phyloP scores from a whole-genome alignment of 2,329 filamentous ascomycete species.

The Pseudocercospora fijiensis region DNA sequence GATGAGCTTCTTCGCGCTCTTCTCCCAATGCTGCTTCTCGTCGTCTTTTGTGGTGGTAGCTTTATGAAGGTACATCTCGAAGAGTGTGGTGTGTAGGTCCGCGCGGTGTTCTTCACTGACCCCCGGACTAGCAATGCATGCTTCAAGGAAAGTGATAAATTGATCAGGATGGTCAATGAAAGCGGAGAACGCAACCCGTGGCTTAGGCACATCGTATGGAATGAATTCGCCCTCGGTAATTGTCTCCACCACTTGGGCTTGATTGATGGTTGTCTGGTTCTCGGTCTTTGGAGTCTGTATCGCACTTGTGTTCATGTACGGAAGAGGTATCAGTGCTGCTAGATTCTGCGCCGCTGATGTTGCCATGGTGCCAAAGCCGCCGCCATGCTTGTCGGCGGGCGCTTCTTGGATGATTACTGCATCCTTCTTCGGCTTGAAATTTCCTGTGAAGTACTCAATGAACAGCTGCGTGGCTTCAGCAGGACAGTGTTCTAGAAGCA shows the following conservation, averaged over 20 bases:
- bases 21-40: conserved; percentile 79
- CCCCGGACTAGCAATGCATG: conserved; percentile 70
- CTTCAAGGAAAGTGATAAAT: conserved; percentile 90
- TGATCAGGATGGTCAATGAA: conserved; percentile 93
- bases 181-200: conserved; percentile 87
- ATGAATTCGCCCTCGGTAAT: conserved; percentile 52
- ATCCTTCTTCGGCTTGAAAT: conserved; percentile 72
- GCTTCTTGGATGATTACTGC: conserved; percentile 52
- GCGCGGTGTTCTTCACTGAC: conserved; percentile 73
- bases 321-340: conserved; percentile 76
- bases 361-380: conserved; percentile 49
- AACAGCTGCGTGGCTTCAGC: conserved; percentile 81
- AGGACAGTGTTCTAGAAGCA: conserved; percentile 83
- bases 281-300: conserved; percentile 51
- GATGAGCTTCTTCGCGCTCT: conserved; percentile 85
- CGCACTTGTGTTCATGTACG: conserved; percentile 72
- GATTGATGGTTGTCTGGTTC: conserved; percentile 52
- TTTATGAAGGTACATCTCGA: conserved; percentile 97
- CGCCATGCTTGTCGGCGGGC: conserved; percentile 36
- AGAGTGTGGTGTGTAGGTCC: conserved; percentile 90
- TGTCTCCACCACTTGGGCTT: conserved; percentile 55
- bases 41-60: conserved; percentile 71
- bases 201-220: conserved; percentile 76
- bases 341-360: conserved; percentile 82
- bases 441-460: conserved; percentile 90